Conservation (phyloP, 75 land plant genomes). For the Sequoiadendron giganteum region DNA sequence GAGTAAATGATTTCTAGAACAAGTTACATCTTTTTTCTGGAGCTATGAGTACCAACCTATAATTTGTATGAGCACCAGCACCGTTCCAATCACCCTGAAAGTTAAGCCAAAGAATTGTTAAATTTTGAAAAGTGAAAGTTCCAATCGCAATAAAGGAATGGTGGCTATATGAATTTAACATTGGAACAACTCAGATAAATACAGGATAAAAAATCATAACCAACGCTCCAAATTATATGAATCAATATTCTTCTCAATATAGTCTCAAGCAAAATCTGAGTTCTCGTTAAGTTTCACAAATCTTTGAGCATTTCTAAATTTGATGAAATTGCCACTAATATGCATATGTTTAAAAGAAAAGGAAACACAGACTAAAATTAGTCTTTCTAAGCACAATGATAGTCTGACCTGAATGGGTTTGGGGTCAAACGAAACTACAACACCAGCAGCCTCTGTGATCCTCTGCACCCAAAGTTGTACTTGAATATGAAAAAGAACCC, state of each 20-base stretch:
- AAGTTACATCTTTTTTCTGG: background rate
- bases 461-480: conserved; percentile 42
- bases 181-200: background rate
- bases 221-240: background rate
- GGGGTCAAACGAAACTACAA: conserved; percentile 93
- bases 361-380: background rate
- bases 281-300: background rate
- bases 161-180: background rate
- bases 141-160: background rate
- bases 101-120: too few species aligned
- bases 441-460: conserved; percentile 94
- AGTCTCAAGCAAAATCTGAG: too few species aligned
- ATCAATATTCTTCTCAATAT: background rate
- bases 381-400: background rate
- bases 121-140: too few species aligned
- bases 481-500: background rate
- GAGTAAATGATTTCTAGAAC: background rate
- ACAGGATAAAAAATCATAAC: background rate
- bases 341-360: background rate
- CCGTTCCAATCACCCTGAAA: conserved; percentile 88
- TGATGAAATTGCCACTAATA: background rate
- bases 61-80: conserved; percentile 89
- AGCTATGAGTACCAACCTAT: conserved; percentile 43
- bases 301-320: background rate
- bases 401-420: conserved; percentile 74